These are phyloP conservation scores for Batkoa obscura DNA, from an alignment of 371 early-diverging fungal genomes.

Conservation along the genomic window DNA sequence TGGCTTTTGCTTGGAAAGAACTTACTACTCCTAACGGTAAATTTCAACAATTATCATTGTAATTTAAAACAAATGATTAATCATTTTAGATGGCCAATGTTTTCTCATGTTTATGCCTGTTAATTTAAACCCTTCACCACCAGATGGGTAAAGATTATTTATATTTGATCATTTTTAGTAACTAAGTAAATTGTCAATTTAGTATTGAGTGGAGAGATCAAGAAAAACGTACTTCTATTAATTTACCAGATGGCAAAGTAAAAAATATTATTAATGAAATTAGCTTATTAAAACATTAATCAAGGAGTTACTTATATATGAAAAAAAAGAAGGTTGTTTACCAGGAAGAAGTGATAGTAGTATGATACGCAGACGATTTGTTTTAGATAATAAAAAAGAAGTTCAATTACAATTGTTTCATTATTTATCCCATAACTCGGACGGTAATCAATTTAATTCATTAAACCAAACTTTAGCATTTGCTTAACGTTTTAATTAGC, in stretches of 20 bases:
- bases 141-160: background rate
- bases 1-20: background rate
- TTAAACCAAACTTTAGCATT: no score
- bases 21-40: background rate
- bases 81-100: conserved; percentile 1
- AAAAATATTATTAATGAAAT: no score
- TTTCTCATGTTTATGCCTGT: background rate
- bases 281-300: background rate
- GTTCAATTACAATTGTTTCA: background rate
- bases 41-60: background rate
- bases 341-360: background rate
- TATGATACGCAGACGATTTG: background rate
- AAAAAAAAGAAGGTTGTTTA: background rate
- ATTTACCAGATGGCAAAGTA: background rate
- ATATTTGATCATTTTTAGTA: background rate
- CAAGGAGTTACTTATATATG: background rate
- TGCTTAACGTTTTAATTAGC: no score
- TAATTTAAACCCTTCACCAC: background rate
- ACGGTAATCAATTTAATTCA: no score
- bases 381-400: background rate
- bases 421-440: background rate
- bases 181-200: background rate
- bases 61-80: background rate
- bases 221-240: background rate
- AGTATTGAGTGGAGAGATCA: background rate